phyloP scores from a whole-genome alignment of 805 yeast species.

The Myxozyma udenii region DNA sequence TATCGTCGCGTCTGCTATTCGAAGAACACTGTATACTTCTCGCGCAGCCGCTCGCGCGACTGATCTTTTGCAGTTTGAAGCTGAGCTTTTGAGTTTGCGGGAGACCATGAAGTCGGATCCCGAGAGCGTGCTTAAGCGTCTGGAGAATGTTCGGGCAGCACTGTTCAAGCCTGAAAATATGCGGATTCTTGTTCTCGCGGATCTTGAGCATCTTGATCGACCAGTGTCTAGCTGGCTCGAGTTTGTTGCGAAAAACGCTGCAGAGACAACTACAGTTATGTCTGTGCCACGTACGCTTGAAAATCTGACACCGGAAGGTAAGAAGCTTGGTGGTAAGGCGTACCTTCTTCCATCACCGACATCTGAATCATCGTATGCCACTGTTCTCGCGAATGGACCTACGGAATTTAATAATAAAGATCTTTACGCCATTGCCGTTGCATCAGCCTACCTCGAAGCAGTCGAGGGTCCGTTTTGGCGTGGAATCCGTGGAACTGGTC shows the following conservation, averaged over 20 bases:
- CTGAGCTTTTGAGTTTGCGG: slow-evolving; percentile 49
- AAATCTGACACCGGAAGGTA: slow-evolving; percentile 57
- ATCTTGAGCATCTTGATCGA: slow-evolving; percentile 47
- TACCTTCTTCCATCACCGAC: slow-evolving; percentile 72
- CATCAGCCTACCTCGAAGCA: slow-evolving; percentile 71
- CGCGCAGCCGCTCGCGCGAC: slow-evolving; percentile 64
- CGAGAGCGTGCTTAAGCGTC: slow-evolving; percentile 42
- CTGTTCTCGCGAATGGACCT: slow-evolving; percentile 59
- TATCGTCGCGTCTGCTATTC: slow-evolving; percentile 64
- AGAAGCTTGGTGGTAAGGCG: slow-evolving; percentile 52
- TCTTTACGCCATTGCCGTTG: slow-evolving; percentile 64
- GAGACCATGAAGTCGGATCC: slow-evolving; percentile 49
- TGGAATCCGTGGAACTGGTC: slow-evolving; percentile 90
- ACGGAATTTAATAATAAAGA: slow-evolving; percentile 55
- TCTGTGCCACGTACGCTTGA: slow-evolving; percentile 45
- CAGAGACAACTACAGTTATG: slow-evolving; percentile 30
- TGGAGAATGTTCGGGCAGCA: slow-evolving; percentile 52
- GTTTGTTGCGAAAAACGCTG: neutral
- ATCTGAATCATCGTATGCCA: slow-evolving; percentile 73
- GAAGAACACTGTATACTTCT: slow-evolving; percentile 51
- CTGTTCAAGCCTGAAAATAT: slow-evolving; percentile 59
- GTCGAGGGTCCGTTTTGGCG: slow-evolving; percentile 98
- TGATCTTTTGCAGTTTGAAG: slow-evolving; percentile 64
- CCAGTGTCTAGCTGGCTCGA: slow-evolving; percentile 68
- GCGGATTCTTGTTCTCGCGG: slow-evolving; percentile 70